Conservation (phyloP, 164 flowering plant species). For the Dillenia turbinata region DNA sequence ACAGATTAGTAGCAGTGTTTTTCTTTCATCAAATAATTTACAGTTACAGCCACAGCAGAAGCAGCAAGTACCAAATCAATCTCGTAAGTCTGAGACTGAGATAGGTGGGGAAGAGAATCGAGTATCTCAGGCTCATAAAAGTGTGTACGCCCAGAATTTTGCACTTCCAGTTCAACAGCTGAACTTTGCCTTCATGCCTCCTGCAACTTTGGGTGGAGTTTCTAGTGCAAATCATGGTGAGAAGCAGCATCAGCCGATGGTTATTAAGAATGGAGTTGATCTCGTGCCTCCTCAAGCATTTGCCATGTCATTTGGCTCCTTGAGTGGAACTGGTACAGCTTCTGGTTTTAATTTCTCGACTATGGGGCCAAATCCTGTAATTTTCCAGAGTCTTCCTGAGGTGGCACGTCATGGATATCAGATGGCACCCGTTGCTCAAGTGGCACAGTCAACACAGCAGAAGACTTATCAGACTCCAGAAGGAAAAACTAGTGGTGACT, state of each 20-base stretch:
- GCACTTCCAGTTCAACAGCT: constrained; percentile 52
- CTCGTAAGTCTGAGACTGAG: constrained; percentile 43
- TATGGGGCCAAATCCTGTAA: constrained; percentile 56
- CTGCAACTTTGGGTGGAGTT: constrained; percentile 31
- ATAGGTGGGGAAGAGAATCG: constrained; percentile 60
- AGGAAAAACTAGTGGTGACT: constrained; percentile 38
- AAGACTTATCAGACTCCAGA: constrained; percentile 44
- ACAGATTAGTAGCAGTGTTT: constrained; percentile 1
- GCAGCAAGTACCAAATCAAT: constrained; percentile 31
- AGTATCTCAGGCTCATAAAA: constrained; percentile 46
- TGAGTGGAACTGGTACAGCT: constrained; percentile 41
- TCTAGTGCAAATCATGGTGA: constrained; percentile 30
- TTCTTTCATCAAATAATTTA: constrained; percentile 43
- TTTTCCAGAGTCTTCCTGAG: constrained; percentile 69
- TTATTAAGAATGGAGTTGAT: constrained; percentile 55
- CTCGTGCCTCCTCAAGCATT: constrained; percentile 58
- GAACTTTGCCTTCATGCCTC: constrained; percentile 65
- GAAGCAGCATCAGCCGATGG: constrained; percentile 47
- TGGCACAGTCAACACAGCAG: constrained; percentile 41
- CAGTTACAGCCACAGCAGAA: constrained; percentile 26
- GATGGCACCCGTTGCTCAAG: constrained; percentile 46
- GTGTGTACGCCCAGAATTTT: constrained; percentile 56
- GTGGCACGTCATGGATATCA: constrained; percentile 52
- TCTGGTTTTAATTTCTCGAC: constrained; percentile 67
- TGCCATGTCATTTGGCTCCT: constrained; percentile 75